These are phyloP conservation scores for Trichosanthes cucumerina DNA, from an alignment of 306 rosid species.

Conservation along the genomic window DNA sequence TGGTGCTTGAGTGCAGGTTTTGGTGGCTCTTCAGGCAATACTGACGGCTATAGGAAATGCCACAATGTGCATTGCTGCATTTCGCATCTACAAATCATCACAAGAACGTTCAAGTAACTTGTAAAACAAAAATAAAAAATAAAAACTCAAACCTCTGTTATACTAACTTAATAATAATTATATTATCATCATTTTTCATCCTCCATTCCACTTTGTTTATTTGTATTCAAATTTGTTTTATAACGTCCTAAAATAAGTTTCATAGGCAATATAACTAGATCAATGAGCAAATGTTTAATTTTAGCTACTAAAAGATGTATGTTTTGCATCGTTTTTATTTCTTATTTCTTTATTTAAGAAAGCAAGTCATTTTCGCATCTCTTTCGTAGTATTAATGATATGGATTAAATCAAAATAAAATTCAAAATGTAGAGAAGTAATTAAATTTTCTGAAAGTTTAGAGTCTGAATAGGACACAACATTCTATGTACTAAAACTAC, in stretches of 20 bases:
- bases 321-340: too few relatives aligned
- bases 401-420: not conserved
- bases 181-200: not conserved
- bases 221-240: too few relatives aligned
- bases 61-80: constrained; percentile 88
- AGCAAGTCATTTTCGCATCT: not conserved
- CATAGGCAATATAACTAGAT: too few relatives aligned
- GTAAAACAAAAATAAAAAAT: constrained; percentile 12
- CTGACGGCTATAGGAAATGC: constrained; percentile 77
- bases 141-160: not conserved
- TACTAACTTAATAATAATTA: not conserved
- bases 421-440: too few relatives aligned
- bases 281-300: too few relatives aligned
- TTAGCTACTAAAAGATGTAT: too few relatives aligned
- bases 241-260: too few relatives aligned
- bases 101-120: constrained; percentile 42
- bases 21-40: constrained; percentile 94
- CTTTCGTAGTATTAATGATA: not conserved
- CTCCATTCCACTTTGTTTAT: not conserved
- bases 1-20: constrained; percentile 37
- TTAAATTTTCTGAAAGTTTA: too few relatives aligned
- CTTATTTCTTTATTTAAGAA: not conserved
- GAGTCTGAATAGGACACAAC: too few relatives aligned
- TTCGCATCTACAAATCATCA: constrained; percentile 67
- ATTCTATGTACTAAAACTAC: too few relatives aligned